Conservation (phyloP, 78 protist genomes). For the Dictyostelium purpureum region DNA sequence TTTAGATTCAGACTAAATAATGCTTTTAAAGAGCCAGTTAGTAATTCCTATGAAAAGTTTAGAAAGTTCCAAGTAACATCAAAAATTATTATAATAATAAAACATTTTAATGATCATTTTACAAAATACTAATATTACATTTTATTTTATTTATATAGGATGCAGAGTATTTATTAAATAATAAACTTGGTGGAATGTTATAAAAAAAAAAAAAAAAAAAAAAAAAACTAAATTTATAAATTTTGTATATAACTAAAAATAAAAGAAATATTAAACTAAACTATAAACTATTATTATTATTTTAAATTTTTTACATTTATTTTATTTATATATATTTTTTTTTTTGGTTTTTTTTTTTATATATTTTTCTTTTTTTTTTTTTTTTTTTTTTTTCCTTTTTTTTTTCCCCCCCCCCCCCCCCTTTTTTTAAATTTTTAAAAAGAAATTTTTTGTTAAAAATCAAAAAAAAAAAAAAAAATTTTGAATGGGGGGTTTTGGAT, state of each 20-base stretch:
- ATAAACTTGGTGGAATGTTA: conserved; percentile 2
- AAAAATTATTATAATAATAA: background rate
- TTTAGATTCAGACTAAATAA: conserved; percentile 56
- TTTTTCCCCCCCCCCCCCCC: background rate
- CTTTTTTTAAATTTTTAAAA: background rate
- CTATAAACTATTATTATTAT: too few relatives aligned
- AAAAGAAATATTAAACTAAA: too few relatives aligned
- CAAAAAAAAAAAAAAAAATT: too few relatives aligned
- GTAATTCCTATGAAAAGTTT: background rate
- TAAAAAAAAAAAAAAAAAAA: background rate
- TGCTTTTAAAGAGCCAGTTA: conserved; percentile 61
- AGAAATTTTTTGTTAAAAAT: too few relatives aligned
- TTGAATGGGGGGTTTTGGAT: too few relatives aligned
- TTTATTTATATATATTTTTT: too few relatives aligned
- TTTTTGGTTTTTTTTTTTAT: too few relatives aligned
- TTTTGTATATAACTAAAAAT: background rate
- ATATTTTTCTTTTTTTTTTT: background rate
- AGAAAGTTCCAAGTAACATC: conserved; percentile 67
- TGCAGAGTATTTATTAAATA: conserved; percentile 9
- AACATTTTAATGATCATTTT: background rate
- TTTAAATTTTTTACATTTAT: too few relatives aligned
- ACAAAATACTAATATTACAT: background rate
- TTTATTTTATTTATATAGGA: background rate
- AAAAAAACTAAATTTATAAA: background rate
- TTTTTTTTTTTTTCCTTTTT: background rate